Conservation (phyloP, 352 stramenopile species). For the Globisporangium ultimum region DNA sequence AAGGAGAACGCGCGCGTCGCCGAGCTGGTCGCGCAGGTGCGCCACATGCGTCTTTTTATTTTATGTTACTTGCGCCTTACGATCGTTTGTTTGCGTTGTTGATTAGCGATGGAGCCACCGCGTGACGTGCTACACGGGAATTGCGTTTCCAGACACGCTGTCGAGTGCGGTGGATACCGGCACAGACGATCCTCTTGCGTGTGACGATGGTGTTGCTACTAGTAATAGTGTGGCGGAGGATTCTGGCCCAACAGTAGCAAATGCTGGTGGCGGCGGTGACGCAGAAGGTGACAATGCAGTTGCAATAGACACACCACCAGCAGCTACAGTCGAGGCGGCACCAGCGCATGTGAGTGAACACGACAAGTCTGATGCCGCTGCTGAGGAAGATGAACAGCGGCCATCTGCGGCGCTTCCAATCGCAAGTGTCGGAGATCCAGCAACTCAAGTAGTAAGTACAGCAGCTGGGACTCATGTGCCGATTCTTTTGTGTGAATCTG, state of each 20-base stretch:
- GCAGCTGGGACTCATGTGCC: not conserved
- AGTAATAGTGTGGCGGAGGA: not conserved
- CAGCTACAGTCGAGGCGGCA: not conserved
- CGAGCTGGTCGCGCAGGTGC: slow-evolving; percentile 27
- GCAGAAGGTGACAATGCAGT: not conserved
- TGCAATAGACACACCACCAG: not conserved
- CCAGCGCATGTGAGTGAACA: too few species aligned
- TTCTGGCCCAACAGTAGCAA: too few species aligned
- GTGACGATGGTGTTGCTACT: not conserved
- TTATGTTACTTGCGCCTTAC: not conserved
- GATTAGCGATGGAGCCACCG: slow-evolving; percentile 40
- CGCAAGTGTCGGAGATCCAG: not conserved
- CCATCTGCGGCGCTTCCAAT: too few species aligned
- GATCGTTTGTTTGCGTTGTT: not conserved
- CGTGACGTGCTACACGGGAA: slow-evolving; percentile 32
- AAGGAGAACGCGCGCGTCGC: slow-evolving; percentile 10
- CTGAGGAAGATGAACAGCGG: too few species aligned
- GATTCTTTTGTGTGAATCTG: not conserved
- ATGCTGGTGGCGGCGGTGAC: not conserved
- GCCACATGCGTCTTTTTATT: not conserved
- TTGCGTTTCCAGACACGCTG: not conserved
- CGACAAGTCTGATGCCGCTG: too few species aligned
- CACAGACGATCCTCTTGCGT: not conserved
- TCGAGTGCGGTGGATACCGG: not conserved
- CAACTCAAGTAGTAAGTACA: not conserved